These are phyloP conservation scores for Monosporascus sp. DNA, from an alignment of 2,329 filamentous ascomycete species.

Conservation along the genomic window DNA sequence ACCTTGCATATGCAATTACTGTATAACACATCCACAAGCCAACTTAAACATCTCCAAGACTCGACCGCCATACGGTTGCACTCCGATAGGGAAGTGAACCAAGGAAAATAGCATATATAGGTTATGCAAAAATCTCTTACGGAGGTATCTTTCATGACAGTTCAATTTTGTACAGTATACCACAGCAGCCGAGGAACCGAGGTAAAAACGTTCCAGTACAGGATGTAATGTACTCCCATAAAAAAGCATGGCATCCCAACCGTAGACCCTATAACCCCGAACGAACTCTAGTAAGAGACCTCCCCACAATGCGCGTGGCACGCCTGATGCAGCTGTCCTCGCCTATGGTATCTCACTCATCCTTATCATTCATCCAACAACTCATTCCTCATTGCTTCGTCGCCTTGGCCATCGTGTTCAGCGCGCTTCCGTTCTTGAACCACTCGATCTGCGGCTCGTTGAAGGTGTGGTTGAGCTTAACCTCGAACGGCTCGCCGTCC, in stretches of 20 bases:
- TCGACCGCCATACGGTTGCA: too few relatives aligned
- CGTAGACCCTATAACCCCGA: slow-evolving; percentile 25
- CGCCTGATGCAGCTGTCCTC: slow-evolving; percentile 15
- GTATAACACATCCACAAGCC: background rate
- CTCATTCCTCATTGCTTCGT: slow-evolving; percentile 17
- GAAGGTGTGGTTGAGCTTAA: slow-evolving; percentile 91
- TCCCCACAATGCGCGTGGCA: slow-evolving; percentile 25
- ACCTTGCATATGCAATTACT: background rate
- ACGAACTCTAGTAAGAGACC: slow-evolving; percentile 24
- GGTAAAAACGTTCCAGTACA: slow-evolving; percentile 19
- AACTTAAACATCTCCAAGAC: background rate
- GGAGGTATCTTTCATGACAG: slow-evolving; percentile 16
- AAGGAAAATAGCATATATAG: background rate
- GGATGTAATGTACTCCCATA: slow-evolving; percentile 8
- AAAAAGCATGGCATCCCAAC: slow-evolving; percentile 24
- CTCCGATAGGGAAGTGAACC: background rate
- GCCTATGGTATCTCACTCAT: slow-evolving; percentile 11
- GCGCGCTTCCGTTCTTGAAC: slow-evolving; percentile 96
- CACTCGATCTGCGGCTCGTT: slow-evolving; percentile 97
- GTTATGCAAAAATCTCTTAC: background rate
- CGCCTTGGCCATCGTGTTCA: slow-evolving; percentile 96
- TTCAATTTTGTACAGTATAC: slow-evolving; percentile 33
- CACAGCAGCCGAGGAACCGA: slow-evolving; percentile 22
- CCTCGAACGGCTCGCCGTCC: slow-evolving; percentile 73
- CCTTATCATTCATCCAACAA: slow-evolving; percentile 2